Conservation (phyloP, 495 filamentous ascomycete species). For the Xylaria grammica region DNA sequence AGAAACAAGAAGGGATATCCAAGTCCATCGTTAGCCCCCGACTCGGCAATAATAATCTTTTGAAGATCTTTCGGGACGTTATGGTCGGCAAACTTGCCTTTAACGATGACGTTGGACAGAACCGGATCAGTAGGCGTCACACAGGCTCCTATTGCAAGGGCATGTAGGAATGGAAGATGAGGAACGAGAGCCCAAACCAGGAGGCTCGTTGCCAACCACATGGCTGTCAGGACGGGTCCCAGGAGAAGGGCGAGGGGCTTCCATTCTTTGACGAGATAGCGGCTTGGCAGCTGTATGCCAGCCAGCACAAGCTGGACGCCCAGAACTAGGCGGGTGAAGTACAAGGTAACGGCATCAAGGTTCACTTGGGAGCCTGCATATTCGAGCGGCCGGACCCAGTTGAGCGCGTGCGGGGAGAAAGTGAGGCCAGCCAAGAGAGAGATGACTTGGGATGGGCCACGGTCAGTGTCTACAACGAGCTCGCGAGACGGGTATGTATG, state of each 20-base stretch:
- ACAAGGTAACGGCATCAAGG: conserved; percentile 62
- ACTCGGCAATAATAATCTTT: conserved; percentile 87
- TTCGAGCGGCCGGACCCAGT: conserved; percentile 75
- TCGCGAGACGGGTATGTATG: too few species aligned
- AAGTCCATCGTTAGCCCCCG: conserved; percentile 89
- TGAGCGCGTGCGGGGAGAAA: conserved; percentile 78
- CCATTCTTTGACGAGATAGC: conserved; percentile 83
- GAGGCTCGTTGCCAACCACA: conserved; percentile 86
- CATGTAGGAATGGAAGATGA: conserved; percentile 72
- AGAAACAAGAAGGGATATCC: conserved; percentile 92
- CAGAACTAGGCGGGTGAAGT: conserved; percentile 86
- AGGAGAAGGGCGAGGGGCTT: conserved; percentile 75
- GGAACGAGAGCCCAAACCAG: conserved; percentile 82
- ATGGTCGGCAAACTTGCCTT: conserved; percentile 91
- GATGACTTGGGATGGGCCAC: conserved; percentile 60
- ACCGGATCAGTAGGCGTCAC: conserved; percentile 93
- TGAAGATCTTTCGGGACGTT: conserved; percentile 83
- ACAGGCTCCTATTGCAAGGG: conserved; percentile 79
- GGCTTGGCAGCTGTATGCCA: conserved; percentile 86
- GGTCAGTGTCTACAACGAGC: not conserved
- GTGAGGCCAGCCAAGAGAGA: conserved; percentile 78
- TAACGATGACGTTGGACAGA: conserved; percentile 87
- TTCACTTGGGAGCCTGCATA: conserved; percentile 68
- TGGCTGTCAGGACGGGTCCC: conserved; percentile 82
- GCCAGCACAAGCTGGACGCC: conserved; percentile 91